Conservation (phyloP, 306 rosid genomes). For the Cucurbita maxima region DNA sequence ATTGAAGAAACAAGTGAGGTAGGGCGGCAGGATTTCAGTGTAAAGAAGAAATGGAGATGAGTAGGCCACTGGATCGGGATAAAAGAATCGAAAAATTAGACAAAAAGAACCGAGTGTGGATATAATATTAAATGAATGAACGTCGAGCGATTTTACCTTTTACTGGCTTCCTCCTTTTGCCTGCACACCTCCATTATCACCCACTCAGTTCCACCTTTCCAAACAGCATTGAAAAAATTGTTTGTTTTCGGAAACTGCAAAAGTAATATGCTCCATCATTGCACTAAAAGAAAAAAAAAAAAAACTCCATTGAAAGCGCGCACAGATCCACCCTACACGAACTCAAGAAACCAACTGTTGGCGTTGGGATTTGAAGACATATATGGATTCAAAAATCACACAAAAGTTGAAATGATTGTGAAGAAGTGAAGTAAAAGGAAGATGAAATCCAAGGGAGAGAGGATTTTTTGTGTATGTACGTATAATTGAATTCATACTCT, state of each 20-base stretch:
- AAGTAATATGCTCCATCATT: background rate
- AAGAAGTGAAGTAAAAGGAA: background rate
- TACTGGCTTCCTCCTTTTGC: background rate
- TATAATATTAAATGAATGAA: conserved; percentile 13
- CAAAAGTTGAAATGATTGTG: background rate
- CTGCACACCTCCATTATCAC: conserved; percentile 16
- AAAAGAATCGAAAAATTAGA: conserved; percentile 25
- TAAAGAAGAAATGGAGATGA: conserved; percentile 2
- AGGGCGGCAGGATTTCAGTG: background rate
- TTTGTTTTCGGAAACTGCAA: conserved; percentile 41
- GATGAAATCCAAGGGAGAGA: background rate
- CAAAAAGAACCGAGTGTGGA: conserved; percentile 31
- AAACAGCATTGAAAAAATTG: conserved; percentile 19
- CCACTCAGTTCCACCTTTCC: conserved; percentile 21
- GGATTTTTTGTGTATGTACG: background rate
- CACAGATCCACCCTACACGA: background rate
- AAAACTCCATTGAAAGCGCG: background rate
- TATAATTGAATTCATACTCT: background rate
- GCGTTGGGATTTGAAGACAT: background rate
- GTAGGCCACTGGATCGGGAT: conserved; percentile 36
- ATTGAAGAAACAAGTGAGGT: background rate
- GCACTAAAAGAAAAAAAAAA: background rate
- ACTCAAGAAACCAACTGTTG: background rate
- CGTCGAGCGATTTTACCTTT: conserved; percentile 13
- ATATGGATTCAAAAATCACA: background rate